phyloP scores from a whole-genome alignment of 371 early-diverging fungal genomes.

The Rhizopus stolonifer region DNA sequence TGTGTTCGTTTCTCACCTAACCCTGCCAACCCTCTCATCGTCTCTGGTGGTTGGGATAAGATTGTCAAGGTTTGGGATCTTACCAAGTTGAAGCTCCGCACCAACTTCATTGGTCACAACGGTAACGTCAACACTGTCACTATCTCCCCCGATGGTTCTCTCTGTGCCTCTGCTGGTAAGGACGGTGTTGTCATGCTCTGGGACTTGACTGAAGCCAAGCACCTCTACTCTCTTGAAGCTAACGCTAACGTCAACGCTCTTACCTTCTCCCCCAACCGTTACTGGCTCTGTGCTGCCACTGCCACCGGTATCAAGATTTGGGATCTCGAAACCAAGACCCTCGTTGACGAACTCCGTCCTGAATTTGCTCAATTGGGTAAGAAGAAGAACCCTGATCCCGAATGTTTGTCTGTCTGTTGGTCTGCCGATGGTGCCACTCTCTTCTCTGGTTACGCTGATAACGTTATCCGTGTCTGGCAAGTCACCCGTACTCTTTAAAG shows the following conservation, averaged over 20 bases:
- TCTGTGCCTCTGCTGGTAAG: constrained; percentile 98
- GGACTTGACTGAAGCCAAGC: constrained; percentile 98
- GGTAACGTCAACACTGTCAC: constrained; percentile 95
- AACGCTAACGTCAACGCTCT: constrained; percentile 91
- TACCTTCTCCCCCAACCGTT: constrained; percentile 97
- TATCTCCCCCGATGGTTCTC: constrained; percentile 97
- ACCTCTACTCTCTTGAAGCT: constrained; percentile 96
- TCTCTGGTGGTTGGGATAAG: constrained; percentile 98
- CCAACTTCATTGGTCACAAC: constrained; percentile 97
- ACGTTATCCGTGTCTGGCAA: constrained; percentile 89
- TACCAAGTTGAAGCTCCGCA: constrained; percentile 91
- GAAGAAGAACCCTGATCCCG: constrained; percentile 70
- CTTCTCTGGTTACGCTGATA: constrained; percentile 96
- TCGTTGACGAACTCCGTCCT: constrained; percentile 90
- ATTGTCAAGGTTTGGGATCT: constrained; percentile 98
- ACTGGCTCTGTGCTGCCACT: constrained; percentile 99
- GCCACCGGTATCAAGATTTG: constrained; percentile 94
- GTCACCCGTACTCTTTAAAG: constrained; percentile 60
- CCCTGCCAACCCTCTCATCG: constrained; percentile 91
- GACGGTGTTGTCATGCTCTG: constrained; percentile 97
- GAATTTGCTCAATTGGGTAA: constrained; percentile 74
- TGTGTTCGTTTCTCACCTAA: constrained; percentile 97
- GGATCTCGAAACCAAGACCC: constrained; percentile 94
- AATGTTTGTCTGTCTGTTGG: constrained; percentile 94
- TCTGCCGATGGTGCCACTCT: constrained; percentile 94